Evolutionary conservation across 805 yeast genomes (phyloP), one percentile per base, ranked within the genome.

Genomic region (Cyberlindnera euphorbiae): DNA sequence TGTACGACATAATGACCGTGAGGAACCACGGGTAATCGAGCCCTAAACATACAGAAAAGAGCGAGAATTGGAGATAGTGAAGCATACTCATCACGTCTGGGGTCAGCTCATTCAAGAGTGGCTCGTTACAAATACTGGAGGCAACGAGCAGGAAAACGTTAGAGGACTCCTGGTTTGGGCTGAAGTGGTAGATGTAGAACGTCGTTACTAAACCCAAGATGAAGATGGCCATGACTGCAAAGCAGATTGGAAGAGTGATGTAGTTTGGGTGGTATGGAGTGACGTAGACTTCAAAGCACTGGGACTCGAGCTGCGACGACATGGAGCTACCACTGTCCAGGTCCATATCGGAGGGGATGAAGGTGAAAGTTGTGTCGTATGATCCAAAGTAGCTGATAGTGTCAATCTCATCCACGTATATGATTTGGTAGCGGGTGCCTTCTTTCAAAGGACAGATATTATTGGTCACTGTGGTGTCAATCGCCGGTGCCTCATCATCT

Each of bases 21-120:
- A 68, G 74, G 49, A 73, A 77, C 0, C 82, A 84, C 0, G 88
- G 87, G 46, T 73, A 80, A 17, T 63, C 58, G 14, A 80, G 52
- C 44, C 68, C 67, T 19, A 81, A 58, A 4, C 75, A 80, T 6
- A 72, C 73, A 46, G 73, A 63, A 50, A 78, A 74, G 28, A 76
- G 66, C 1, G 77, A 71, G 58, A 71, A 79, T 50, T 81, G 87
- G 23, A 77, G 50, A 53, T 77, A 79, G 14, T 64, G 55, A 2
- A 79, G 44, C 28, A 72, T 66, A 25, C 74, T 73, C 4, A 62
- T 58, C 8, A 67, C 63, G 10, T 71, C 67, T 1, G 85, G 82
- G 32, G 74, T 76, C 27, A 78, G 49, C 34, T 79, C 78, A 28
- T 67, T 64, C 25, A 79, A 59, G 32, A 79, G 61, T 2, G 74